phyloP scores from a whole-genome alignment of 2,329 filamentous ascomycete genomes.

The Pseudogymnoascus sp. region DNA sequence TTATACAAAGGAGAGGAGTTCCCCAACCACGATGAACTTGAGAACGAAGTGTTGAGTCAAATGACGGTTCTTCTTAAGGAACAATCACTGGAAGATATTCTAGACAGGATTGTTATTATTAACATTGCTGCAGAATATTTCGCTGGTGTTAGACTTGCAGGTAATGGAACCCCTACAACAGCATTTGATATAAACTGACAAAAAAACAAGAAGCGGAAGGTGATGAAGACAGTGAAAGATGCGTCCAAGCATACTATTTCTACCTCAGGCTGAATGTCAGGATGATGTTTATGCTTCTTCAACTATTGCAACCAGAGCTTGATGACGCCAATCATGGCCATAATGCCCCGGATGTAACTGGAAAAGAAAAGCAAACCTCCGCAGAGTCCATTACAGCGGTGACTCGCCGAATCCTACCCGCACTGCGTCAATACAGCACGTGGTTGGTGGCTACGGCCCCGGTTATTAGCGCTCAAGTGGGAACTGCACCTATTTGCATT shows the following conservation, averaged over 20 bases:
- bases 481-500: slow-evolving; percentile 45
- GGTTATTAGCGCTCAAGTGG: slow-evolving; percentile 44
- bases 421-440: slow-evolving; percentile 57
- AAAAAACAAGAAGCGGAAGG: slow-evolving; percentile 39
- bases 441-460: slow-evolving; percentile 53
- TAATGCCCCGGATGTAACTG: slow-evolving; percentile 37
- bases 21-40: slow-evolving; percentile 67
- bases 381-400: slow-evolving; percentile 47
- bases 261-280: slow-evolving; percentile 71
- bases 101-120: slow-evolving; percentile 74
- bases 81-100: slow-evolving; percentile 50
- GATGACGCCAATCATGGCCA: slow-evolving; percentile 22
- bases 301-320: slow-evolving; percentile 62
- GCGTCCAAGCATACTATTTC: slow-evolving; percentile 48
- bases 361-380: slow-evolving; percentile 27
- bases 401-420: slow-evolving; percentile 53
- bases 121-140: slow-evolving; percentile 80
- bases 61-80: slow-evolving; percentile 65
- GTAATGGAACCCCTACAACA: slow-evolving; percentile 32
- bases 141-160: slow-evolving; percentile 51
- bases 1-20: slow-evolving; percentile 74
- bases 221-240: slow-evolving; percentile 21
- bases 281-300: slow-evolving; percentile 64
- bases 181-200: slow-evolving; percentile 7
- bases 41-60: slow-evolving; percentile 75